A percentile compares a stretch with the other conserved stretches of the same genome.
Evolutionary conservation across 225 moss, liverwort and hornwort genomes (phyloP).

Genomic region (Physcomitrium patens): DNA sequence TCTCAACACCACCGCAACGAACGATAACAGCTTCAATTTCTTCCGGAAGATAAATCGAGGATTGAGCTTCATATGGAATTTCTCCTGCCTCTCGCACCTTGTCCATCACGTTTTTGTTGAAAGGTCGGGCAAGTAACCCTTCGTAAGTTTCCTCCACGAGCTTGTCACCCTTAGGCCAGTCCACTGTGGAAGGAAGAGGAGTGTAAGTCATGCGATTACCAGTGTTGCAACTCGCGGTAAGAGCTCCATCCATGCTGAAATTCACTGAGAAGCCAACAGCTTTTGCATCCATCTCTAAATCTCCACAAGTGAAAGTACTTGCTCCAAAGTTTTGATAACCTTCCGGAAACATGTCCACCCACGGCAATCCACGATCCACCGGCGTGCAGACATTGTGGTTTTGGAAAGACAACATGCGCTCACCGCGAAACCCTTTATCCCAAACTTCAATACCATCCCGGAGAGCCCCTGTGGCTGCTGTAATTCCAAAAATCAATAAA

Average conservation of each 20-base stretch:
- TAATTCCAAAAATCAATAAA: constrained; percentile 19
- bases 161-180: constrained; percentile 54
- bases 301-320: constrained; percentile 40
- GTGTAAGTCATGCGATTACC: constrained; percentile 45
- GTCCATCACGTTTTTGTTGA: constrained; percentile 64
- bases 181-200: constrained; percentile 48
- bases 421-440: constrained; percentile 50
- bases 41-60: constrained; percentile 11
- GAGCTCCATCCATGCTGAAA: constrained; percentile 33
- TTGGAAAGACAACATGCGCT: constrained; percentile 35
- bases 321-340: constrained; percentile 59
- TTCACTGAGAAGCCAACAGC: constrained; percentile 38
- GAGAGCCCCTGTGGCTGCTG: constrained; percentile 22
- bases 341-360: constrained; percentile 52
- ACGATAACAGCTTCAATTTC: constrained; percentile 49
- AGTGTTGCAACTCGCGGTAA: constrained; percentile 38
- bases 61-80: constrained; percentile 16
- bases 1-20: constrained; percentile 52
- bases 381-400: constrained; percentile 36
- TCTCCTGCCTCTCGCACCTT: constrained; percentile 55
- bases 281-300: constrained; percentile 29
- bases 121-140: constrained; percentile 41
- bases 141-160: constrained; percentile 57
- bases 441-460: constrained; percentile 36
- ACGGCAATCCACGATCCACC: constrained; percentile 43